Base-by-base conservation (phyloP, 208 protist genomes). In the Trypanosoma rangeli region DNA sequence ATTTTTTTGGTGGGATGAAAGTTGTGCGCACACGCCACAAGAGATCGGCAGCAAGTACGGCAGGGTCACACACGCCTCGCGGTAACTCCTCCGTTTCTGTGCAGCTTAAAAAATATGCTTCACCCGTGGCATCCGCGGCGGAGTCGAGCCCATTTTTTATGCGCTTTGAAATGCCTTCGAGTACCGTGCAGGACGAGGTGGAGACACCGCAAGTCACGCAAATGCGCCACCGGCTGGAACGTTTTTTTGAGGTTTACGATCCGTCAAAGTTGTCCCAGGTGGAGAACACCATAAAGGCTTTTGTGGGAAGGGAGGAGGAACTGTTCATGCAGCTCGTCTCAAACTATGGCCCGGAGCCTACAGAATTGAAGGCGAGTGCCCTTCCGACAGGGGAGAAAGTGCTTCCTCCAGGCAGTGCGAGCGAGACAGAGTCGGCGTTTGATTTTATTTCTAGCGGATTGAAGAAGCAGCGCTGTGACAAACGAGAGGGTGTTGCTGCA, bases 211-310 rank as follows among this genome's bases (percentile, higher is more conserved):
- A 54, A 44, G 35, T 54, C 3, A 42, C 39, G 18, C 56, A 52
- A 12, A 60, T 82, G 22, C 68, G 74, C 1, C 37, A 70, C 13
- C 75, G 76, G 8, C 62, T 90, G 20, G 76, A 77, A 58, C 63
- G 55, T 18, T 87, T 85, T 18, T 90, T 85, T 56, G 63, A 75
- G 9, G 53, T 74, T 50, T 78, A 90, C 73, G 71, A 77, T 61
- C 80, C 78, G 1, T 56, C 68, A 1, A 84, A 83, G 68, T 57
- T 88, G 13, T 39, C 77, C 0, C 39, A 79, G 8, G 62, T 89
- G 16, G 84, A 93, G 31, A 46, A 22, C 24, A 78, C 75, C 3
- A 20, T 83, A 29, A 68, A 66, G 35, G 28, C 52, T 9, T 90
- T 83, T 64, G 8, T 20, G 0, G 78, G 76, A 0, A 26, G 65